Evolutionary conservation across 192 early-diverging fungal species (phyloP).

Genomic region (Linnemannia zychae): DNA sequence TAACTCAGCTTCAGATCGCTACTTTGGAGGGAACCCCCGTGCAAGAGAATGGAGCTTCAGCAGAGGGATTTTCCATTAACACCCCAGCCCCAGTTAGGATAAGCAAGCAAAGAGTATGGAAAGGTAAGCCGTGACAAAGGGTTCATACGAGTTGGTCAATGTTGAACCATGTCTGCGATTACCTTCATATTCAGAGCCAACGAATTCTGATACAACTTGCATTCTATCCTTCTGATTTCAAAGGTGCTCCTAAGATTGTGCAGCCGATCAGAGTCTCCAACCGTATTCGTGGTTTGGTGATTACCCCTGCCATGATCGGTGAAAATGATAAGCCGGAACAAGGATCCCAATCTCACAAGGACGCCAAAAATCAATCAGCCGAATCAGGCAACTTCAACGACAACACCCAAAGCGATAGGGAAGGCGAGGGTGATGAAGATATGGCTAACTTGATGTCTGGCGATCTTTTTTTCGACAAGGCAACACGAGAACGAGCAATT

Average conservation of each 20-base stretch:
- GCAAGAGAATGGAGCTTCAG: background rate
- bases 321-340: slow-evolving; percentile 26
- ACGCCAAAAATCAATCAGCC: slow-evolving; percentile 30
- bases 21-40: slow-evolving; percentile 22
- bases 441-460: slow-evolving; percentile 56
- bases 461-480: slow-evolving; percentile 68
- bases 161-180: too few species aligned
- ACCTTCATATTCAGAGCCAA: too few species aligned
- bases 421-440: slow-evolving; percentile 55
- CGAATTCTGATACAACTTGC: background rate
- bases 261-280: slow-evolving; percentile 42
- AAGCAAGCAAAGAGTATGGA: slow-evolving; percentile 4
- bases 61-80: background rate
- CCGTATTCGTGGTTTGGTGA: slow-evolving; percentile 52
- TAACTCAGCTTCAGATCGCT: slow-evolving; percentile 52
- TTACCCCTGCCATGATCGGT: slow-evolving; percentile 21
- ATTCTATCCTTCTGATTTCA: background rate
- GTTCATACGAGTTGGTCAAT: too few species aligned
- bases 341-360: slow-evolving; percentile 7
- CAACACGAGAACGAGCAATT: slow-evolving; percentile 63
- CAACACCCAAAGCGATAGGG: background rate
- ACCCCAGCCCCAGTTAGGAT: slow-evolving; percentile 19
- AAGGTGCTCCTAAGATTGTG: slow-evolving; percentile 23
- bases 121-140: background rate
- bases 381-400: background rate